These are phyloP conservation scores for Pseudonitzschia delicatissima DNA, from an alignment of 108 stramenopile species.

Conservation along the genomic window DNA sequence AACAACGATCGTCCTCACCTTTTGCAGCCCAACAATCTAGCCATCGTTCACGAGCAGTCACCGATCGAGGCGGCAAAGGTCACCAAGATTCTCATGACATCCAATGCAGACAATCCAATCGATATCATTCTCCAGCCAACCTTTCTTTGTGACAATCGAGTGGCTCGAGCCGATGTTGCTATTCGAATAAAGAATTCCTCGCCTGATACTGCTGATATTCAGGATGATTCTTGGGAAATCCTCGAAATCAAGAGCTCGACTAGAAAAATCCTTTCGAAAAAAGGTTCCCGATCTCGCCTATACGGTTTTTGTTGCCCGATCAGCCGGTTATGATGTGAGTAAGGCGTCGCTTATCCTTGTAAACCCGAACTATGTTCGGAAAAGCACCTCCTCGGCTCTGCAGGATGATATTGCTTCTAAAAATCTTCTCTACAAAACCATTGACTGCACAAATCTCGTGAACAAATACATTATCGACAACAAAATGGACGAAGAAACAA, in stretches of 20 bases:
- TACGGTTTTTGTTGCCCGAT: not conserved
- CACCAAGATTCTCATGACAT: not conserved
- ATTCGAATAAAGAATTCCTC: not conserved
- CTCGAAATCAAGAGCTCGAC: slow-evolving; percentile 3
- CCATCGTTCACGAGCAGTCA: not conserved
- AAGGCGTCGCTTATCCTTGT: slow-evolving; percentile 2
- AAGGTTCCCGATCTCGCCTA: slow-evolving; percentile 7
- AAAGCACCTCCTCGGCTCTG: too few relatives aligned
- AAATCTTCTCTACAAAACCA: not conserved
- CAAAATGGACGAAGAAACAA: not conserved
- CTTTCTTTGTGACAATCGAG: not conserved
- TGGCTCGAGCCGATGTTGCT: not conserved
- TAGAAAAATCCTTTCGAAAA: not conserved
- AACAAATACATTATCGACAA: not conserved
- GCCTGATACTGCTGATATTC: too few relatives aligned
- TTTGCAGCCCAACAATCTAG: not conserved
- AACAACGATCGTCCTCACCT: not conserved
- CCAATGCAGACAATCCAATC: not conserved
- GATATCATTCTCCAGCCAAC: not conserved
- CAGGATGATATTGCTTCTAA: not conserved
- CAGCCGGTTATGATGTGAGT: not conserved
- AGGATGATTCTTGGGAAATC: slow-evolving; percentile 1
- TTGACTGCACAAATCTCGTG: slow-evolving; percentile 10
- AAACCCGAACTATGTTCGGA: not conserved
- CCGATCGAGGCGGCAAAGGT: not conserved